Evolutionary conservation across 345 rosid species (phyloP), one percentile per base, ranked within the genome.

Genomic region (Dovyalis caffra): DNA sequence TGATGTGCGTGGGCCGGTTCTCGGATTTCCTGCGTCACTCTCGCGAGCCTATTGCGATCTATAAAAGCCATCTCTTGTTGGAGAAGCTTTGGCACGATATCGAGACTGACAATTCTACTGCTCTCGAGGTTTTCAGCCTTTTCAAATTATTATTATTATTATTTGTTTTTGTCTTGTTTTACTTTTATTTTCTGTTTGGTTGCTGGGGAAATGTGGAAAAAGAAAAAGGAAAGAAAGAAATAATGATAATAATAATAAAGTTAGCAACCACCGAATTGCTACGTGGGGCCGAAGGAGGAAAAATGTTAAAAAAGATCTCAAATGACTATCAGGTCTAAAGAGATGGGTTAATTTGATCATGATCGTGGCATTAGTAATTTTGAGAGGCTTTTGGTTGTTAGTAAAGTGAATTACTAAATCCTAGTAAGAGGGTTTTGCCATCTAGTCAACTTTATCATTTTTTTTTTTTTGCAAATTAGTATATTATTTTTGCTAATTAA

Each of bases 1-100:
- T 92, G 77, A 82, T 91, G 91, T 95, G 95, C 65, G 89, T 91
- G 68, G 94, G 95, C 43, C 97, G 95, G 38, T 85, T 92, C 82
- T 87, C 97, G 11, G 85, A 87, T 21, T 83, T 89, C 21, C 74
- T 88, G 58, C 87, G 87, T 56, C 86, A 76, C 73, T 64, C 84
- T 64, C 57, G 82, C 58, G 62, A 77, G 74, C 95, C 97, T 68
- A 95, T 94, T 32, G 88, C 94, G 43, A 92, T 90, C 57, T 95
- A 95, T 57, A 88, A 95, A 63, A 95, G 97, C 85, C 91, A 88
- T 68, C 82, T 87, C 81, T 79, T 90, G 84, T 91, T 92, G 78
- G 71, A 65, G 58, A 85, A 85, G 80, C 89, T 95, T 31, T 88
- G 92, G 94, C 83, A 83, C 77, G 88, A 91, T 58, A 90, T 95